A percentile compares a stretch with the other conserved stretches of the same genome.
Conservation (phyloP, 2,329 filamentous ascomycete genomes). For the Fusarium nygamai region DNA sequence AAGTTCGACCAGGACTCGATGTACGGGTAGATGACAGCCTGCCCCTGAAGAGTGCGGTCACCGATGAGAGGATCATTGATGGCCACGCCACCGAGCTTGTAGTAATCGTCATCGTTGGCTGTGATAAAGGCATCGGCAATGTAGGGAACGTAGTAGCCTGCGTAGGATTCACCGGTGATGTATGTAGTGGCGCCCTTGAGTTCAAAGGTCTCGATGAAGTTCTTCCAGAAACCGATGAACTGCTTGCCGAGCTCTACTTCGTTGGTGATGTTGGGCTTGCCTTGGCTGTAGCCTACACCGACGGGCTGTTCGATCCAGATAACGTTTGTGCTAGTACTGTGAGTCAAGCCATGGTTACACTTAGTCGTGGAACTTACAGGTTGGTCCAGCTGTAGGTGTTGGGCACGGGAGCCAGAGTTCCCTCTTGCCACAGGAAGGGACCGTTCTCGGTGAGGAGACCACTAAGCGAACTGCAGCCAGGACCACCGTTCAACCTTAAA, state of each 20-base stretch:
- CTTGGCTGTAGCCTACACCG: conserved; percentile 74
- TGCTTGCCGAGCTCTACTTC: conserved; percentile 76
- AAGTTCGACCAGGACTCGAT: conserved; percentile 69
- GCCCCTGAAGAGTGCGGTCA: conserved; percentile 55
- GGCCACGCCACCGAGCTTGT: conserved; percentile 73
- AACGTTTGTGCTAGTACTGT: conserved; percentile 67
- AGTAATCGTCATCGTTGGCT: conserved; percentile 71
- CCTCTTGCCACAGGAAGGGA: conserved; percentile 75
- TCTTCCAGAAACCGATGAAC: conserved; percentile 82
- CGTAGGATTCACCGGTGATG: conserved; percentile 77
- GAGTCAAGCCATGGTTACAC: rapidly evolving
- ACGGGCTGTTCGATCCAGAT: conserved; percentile 78
- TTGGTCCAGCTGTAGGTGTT: conserved; percentile 81
- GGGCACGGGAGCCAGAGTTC: conserved; percentile 70
- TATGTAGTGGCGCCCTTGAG: conserved; percentile 76
- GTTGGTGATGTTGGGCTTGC: conserved; percentile 69
- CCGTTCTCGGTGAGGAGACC: conserved; percentile 78
- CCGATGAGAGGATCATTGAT: conserved; percentile 78
- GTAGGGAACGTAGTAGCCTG: conserved; percentile 75
- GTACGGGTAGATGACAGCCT: conserved; percentile 65
- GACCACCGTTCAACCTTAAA: conserved; percentile 55
- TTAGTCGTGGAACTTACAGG: conserved; percentile 48
- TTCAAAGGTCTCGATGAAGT: conserved; percentile 77
- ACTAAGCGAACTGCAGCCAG: conserved; percentile 40
- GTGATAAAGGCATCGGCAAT: conserved; percentile 79